A percentile compares a stretch with the other conserved stretches of the same genome.
These are phyloP conservation scores for Rhytidiadelphus loreus DNA, from an alignment of 225 moss, liverwort and hornwort species.

Conservation along the genomic window DNA sequence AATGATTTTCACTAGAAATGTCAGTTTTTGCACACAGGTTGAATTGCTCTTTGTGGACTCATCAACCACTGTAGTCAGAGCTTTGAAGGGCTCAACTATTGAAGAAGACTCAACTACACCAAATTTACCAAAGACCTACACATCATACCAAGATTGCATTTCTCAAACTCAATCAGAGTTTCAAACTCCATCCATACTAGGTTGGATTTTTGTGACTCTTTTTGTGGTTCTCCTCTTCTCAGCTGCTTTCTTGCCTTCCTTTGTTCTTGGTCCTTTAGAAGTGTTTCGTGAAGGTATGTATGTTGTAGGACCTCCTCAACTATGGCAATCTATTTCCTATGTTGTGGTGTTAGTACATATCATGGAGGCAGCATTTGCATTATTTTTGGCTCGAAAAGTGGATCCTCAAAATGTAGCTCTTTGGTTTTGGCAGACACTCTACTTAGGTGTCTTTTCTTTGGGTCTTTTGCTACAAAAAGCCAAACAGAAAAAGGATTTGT, in stretches of 20 bases:
- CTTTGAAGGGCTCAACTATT: neutral
- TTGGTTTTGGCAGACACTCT: conserved; percentile 56
- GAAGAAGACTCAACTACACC: neutral
- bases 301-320: conserved; percentile 13
- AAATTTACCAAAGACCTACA: neutral
- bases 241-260: conserved; percentile 17
- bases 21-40: conserved; percentile 7
- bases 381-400: conserved; percentile 24
- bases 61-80: neutral
- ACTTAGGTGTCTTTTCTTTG: conserved; percentile 25
- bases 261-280: conserved; percentile 31
- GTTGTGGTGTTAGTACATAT: neutral
- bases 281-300: conserved; percentile 1
- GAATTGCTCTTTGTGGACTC: neutral
- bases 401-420: conserved; percentile 26
- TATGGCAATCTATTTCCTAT: conserved; percentile 1
- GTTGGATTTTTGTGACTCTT: conserved; percentile 4
- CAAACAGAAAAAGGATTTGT: neutral
- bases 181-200: neutral
- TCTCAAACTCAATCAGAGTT: neutral
- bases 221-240: neutral
- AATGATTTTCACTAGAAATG: neutral
- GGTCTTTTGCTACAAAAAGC: conserved; percentile 5
- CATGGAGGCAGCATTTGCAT: conserved; percentile 24
- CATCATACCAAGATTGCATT: neutral